Evolutionary conservation across 1,284 basidiomycete species (phyloP).

Genomic region (Naganishia albida): DNA sequence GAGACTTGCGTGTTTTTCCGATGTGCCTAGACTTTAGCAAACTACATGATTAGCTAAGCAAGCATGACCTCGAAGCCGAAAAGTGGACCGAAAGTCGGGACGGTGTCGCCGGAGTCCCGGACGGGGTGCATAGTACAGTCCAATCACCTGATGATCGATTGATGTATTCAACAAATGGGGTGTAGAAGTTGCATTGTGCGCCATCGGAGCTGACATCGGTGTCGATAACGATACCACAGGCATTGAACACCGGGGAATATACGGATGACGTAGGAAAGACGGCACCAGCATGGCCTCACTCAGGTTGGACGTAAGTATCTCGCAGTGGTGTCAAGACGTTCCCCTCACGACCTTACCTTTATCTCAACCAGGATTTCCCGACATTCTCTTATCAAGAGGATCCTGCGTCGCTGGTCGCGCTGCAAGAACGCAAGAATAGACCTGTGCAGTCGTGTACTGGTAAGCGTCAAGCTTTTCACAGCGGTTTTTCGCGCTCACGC

Average conservation of each 20-base stretch:
- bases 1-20: conserved; percentile 20
- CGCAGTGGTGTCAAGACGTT: not conserved
- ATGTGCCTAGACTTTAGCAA: not conserved
- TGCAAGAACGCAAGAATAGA: conserved; percentile 20
- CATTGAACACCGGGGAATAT: not conserved
- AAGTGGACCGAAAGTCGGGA: too few species aligned
- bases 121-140: too few species aligned
- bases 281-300: not conserved
- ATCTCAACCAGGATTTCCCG: conserved; percentile 4
- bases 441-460: conserved; percentile 26
- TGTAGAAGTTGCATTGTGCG: too few species aligned
- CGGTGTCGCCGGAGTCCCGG: too few species aligned
- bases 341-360: not conserved
- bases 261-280: not conserved
- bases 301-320: not conserved
- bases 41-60: too few species aligned
- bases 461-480: not conserved
- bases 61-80: too few species aligned
- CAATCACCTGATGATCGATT: too few species aligned
- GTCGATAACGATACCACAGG: too few species aligned
- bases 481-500: too few species aligned
- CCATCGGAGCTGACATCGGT: too few species aligned
- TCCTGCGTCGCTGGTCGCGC: conserved; percentile 1
- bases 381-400: conserved; percentile 11
- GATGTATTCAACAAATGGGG: too few species aligned